phyloP scores from a whole-genome alignment of 768 basidiomycete genomes.

The Dictyophora rubrovolvata region DNA sequence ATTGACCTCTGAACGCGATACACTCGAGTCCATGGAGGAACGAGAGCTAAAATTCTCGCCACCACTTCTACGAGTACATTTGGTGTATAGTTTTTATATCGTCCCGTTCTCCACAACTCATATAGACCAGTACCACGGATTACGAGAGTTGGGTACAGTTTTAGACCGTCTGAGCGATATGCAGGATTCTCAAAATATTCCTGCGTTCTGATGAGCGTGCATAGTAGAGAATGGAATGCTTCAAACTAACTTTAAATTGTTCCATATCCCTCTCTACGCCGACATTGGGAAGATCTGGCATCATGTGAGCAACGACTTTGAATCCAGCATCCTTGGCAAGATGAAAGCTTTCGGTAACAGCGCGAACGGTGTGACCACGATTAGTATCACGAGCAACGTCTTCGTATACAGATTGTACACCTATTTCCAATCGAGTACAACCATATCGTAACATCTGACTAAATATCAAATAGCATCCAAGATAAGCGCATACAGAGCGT shows the following conservation, averaged over 20 bases:
- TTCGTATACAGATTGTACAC: constrained; percentile 98
- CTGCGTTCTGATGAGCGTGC: constrained; percentile 11
- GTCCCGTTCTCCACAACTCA: constrained; percentile 92
- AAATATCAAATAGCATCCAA: neutral
- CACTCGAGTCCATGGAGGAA: constrained; percentile 97
- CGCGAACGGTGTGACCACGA: constrained; percentile 95
- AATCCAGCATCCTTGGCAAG: constrained; percentile 98
- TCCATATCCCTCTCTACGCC: constrained; percentile 95
- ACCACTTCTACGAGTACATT: constrained; percentile 97
- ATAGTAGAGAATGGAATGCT: neutral
- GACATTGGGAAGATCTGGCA: constrained; percentile 97
- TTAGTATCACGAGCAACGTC: constrained; percentile 99
- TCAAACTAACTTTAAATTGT: constrained; percentile 64
- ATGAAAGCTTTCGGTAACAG: constrained; percentile 94
- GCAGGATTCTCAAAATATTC: constrained; percentile 99
- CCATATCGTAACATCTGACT: constrained; percentile 99
- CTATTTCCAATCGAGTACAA: constrained; percentile 96
- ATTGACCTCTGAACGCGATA: constrained; percentile 90
- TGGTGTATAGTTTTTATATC: constrained; percentile 99
- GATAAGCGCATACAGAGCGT: neutral
- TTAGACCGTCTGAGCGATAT: constrained; percentile 93
- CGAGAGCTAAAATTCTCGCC: constrained; percentile 87
- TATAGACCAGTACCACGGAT: constrained; percentile 95
- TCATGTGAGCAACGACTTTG: constrained; percentile 99
- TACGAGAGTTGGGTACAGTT: constrained; percentile 96